Conservation (phyloP, 78 protist species). For the Dictyostelium brefeldianum region DNA sequence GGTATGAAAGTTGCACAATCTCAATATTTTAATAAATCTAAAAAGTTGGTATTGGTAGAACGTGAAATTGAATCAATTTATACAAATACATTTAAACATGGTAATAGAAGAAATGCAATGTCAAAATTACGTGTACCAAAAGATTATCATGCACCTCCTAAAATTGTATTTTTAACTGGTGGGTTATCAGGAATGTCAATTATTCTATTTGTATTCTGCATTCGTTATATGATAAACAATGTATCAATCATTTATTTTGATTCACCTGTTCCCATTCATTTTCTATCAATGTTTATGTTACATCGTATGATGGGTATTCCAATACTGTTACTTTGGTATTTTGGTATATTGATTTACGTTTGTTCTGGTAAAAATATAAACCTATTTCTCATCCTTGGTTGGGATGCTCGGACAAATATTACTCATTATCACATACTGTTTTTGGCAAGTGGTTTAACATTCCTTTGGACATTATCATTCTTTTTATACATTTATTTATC, state of each 20-base stretch:
- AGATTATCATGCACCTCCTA: slow-evolving; percentile 45
- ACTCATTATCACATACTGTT: slow-evolving; percentile 51
- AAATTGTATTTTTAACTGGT: slow-evolving; percentile 46
- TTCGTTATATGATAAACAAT: slow-evolving; percentile 46
- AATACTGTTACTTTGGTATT: slow-evolving; percentile 54
- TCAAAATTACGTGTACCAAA: slow-evolving; percentile 31
- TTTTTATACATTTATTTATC: slow-evolving; percentile 41
- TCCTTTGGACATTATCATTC: slow-evolving; percentile 26
- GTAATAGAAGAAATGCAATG: slow-evolving; percentile 72
- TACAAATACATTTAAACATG: slow-evolving; percentile 34
- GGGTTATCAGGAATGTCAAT: slow-evolving; percentile 4
- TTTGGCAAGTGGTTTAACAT: slow-evolving; percentile 44
- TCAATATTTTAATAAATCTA: slow-evolving; percentile 56
- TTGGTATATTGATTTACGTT: slow-evolving; percentile 50
- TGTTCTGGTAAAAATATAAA: slow-evolving; percentile 49
- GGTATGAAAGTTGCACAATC: not conserved
- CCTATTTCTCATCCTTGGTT: slow-evolving; percentile 48
- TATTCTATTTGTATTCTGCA: slow-evolving; percentile 36
- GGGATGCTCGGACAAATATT: slow-evolving; percentile 59
- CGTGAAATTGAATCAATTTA: slow-evolving; percentile 49
- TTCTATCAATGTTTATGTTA: slow-evolving; percentile 58
- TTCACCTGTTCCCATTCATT: slow-evolving; percentile 3
- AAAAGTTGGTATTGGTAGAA: slow-evolving; percentile 16
- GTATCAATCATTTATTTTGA: slow-evolving; percentile 44
- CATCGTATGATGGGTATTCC: slow-evolving; percentile 44